Evolutionary conservation across 2,329 filamentous ascomycete species (phyloP), one percentile per base, ranked within the genome.

Genomic region (Cryphonectria radicalis): DNA sequence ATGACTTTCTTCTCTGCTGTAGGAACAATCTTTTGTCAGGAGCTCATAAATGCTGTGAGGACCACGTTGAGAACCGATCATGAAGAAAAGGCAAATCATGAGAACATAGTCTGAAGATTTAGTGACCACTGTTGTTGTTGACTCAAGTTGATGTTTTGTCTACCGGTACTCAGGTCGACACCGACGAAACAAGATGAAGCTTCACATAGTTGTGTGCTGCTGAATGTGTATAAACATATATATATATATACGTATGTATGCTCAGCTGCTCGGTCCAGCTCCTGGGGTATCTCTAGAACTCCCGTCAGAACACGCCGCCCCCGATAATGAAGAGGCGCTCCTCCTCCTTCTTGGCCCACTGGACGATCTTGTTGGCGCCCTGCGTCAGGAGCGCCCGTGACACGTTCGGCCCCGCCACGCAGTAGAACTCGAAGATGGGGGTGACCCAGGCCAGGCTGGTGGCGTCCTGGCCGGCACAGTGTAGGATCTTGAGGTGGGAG

Each of bases 301-400:
- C n/a, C 80, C 71, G 28, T 80, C 71, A 91, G 76, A 92, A 92
- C 76, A 98, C 95, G 60, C 95, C 96, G n/a, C 96, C 97, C 0
- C 96, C 96, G 78, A 99, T 96, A 72, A 99, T 97, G 78, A 99
- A 99, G 7, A 98, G 84, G 70, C 96, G 87, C 81, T 98, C 95
- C 81, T 98, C 95, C 81, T 99, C 96, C 75, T 91, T 87, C 78
- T 93, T 91, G 1, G 95, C 92, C 95, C 95, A 99, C 78, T 96
- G 93, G 7, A 97, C 91, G 66, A 99, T 90, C 81, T 92, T 91
- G 79, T 96, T 97, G 46, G 95, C 95, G 14, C 92, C 93, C 79
- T 95, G 92, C 13, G 93, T 93, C 77, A 99, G 85, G 14, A 90
- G 89, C 32, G 85, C 82, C 57, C 89, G 84, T 40, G 88, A 88